A percentile compares a stretch with the other conserved stretches of the same genome.
These are phyloP conservation scores for Penicillium sp. DNA, from an alignment of 2,329 filamentous ascomycete species.

Conservation along the genomic window DNA sequence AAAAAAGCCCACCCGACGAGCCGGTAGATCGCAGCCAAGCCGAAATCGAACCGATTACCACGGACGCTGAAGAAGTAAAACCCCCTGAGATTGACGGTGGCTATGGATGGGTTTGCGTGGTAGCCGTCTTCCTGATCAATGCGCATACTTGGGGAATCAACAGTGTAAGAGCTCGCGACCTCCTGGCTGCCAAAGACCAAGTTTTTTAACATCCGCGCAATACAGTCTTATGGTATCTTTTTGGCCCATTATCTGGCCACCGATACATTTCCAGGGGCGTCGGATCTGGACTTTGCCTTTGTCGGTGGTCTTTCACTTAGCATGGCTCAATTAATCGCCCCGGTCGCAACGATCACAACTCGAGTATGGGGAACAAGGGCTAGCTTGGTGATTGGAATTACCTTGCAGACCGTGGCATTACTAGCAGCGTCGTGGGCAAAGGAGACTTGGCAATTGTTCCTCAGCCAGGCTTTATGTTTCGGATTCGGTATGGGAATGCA, in stretches of 20 bases:
- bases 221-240: slow-evolving; percentile 43
- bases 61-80: no score
- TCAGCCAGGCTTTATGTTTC: slow-evolving; percentile 44
- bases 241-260: slow-evolving; percentile 43
- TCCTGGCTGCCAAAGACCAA: no score
- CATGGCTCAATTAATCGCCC: slow-evolving; percentile 27
- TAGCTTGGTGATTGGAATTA: slow-evolving; percentile 33
- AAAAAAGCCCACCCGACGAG: no score
- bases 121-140: slow-evolving; percentile 29
- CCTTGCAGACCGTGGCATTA: slow-evolving; percentile 37
- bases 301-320: slow-evolving; percentile 32
- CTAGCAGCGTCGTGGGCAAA: slow-evolving; percentile 41
- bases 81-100: slow-evolving; percentile 23
- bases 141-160: slow-evolving; percentile 34
- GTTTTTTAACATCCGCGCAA: background rate
- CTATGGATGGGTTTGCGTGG: slow-evolving; percentile 35
- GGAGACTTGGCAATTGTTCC: slow-evolving; percentile 43
- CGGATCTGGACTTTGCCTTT: slow-evolving; percentile 32
- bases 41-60: no score
- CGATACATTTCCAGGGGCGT: slow-evolving; percentile 27
- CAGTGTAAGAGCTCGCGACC: slow-evolving; percentile 14
- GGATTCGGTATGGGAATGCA: slow-evolving; percentile 44
- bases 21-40: no score
- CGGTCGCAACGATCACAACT: slow-evolving; percentile 15
- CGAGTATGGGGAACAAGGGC: slow-evolving; percentile 27